Evolutionary conservation across 306 rosid genomes (phyloP).

Genomic region (Cotoneaster glaucophyllus): DNA sequence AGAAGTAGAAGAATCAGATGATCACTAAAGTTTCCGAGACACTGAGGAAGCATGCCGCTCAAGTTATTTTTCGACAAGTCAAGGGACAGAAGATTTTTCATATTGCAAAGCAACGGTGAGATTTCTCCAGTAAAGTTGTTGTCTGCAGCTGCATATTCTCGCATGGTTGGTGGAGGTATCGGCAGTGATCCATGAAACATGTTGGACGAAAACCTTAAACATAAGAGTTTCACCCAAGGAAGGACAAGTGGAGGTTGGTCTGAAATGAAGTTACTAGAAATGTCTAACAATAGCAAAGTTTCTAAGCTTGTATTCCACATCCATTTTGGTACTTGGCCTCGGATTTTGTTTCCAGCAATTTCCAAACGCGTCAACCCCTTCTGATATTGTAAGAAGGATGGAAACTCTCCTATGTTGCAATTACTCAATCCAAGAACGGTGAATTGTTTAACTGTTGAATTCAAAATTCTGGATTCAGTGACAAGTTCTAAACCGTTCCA

Average conservation of each 20-base stretch:
- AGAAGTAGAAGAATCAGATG: neutral
- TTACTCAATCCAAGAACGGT: rapidly evolving
- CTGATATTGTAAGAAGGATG: neutral
- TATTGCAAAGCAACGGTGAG: neutral
- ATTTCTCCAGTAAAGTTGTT: neutral
- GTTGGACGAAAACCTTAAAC: neutral
- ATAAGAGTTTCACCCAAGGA: neutral
- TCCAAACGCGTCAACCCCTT: neutral
- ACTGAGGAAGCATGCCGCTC: slow-evolving; percentile 4
- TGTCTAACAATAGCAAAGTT: neutral
- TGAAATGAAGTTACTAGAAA: neutral
- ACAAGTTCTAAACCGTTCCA: neutral
- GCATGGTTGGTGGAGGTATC: neutral
- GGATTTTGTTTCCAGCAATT: neutral
- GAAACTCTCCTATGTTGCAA: neutral
- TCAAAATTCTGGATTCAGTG: neutral
- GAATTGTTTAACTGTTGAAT: neutral
- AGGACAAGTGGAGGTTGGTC: neutral
- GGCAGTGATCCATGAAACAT: neutral
- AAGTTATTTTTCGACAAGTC: neutral
- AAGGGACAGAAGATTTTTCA: neutral
- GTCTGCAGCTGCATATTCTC: neutral
- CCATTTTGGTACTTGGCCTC: neutral
- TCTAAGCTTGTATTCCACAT: neutral
- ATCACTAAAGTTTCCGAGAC: neutral